Conservation (phyloP, 345 rosid species). For the Erysimum cheiranthoides region DNA sequence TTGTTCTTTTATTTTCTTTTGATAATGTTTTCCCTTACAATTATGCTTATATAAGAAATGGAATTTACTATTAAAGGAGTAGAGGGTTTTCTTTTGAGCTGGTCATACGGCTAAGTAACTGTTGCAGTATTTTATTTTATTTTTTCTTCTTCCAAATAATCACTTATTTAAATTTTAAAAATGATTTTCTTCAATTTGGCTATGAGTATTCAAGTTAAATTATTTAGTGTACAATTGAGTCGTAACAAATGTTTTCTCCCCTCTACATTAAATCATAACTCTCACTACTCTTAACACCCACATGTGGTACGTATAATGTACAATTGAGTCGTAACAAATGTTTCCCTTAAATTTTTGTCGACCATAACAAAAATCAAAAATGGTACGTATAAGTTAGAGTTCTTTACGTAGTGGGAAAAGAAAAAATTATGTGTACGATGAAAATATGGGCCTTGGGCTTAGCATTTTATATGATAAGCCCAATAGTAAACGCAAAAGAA, state of each 20-base stretch:
- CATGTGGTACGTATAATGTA: too few relatives aligned
- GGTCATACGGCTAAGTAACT: slow-evolving; percentile 44
- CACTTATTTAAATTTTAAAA: not conserved
- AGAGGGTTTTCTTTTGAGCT: slow-evolving; percentile 24
- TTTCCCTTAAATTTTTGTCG: too few relatives aligned
- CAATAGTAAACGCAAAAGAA: not conserved
- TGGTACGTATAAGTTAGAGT: too few relatives aligned
- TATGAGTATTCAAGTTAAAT: not conserved
- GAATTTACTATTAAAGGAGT: slow-evolving; percentile 35
- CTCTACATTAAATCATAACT: not conserved
- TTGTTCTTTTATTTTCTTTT: slow-evolving; percentile 1
- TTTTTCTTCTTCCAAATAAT: not conserved
- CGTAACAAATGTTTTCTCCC: not conserved
- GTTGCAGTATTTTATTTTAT: slow-evolving; percentile 7
- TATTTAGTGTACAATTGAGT: not conserved
- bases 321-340: too few relatives aligned
- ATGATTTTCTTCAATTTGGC: not conserved
- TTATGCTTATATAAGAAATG: slow-evolving; percentile 37
- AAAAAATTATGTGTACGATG: too few relatives aligned
- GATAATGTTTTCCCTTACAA: slow-evolving; percentile 2
- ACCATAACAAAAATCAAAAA: too few relatives aligned
- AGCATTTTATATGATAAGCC: slow-evolving; percentile 13
- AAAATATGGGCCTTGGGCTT: not conserved
- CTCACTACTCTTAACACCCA: too few relatives aligned
- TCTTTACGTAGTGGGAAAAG: too few relatives aligned